phyloP scores from a whole-genome alignment of 352 stramenopile species.

The Phytopythium helicoides region DNA sequence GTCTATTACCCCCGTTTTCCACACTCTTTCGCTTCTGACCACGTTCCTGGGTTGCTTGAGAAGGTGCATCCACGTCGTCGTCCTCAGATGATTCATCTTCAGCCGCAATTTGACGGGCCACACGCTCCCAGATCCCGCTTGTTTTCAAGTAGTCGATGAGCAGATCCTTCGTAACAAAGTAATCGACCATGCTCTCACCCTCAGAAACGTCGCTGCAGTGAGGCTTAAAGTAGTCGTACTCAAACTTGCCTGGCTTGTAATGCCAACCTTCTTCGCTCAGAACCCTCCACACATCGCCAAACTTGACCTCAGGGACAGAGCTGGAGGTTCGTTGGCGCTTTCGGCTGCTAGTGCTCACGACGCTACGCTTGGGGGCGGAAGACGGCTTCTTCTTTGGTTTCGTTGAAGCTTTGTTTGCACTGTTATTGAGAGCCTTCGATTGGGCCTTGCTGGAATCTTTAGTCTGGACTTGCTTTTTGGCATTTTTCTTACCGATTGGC shows the following conservation, averaged over 20 bases:
- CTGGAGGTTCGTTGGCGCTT: slow-evolving; percentile 3
- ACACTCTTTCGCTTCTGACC: slow-evolving; percentile 22
- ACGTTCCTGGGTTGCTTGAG: slow-evolving; percentile 3
- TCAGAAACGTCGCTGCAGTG: slow-evolving; percentile 32
- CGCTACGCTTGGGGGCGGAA: not conserved
- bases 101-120: slow-evolving; percentile 7
- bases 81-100: slow-evolving; percentile 24
- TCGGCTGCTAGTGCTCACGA: not conserved
- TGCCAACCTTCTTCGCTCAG: slow-evolving; percentile 58
- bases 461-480: slow-evolving; percentile 2
- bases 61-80: slow-evolving; percentile 12
- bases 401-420: not conserved
- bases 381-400: not conserved
- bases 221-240: slow-evolving; percentile 74
- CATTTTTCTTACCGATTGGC: not conserved
- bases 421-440: not conserved
- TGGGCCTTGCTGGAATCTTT: slow-evolving; percentile 3
- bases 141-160: slow-evolving; percentile 51
- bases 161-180: slow-evolving; percentile 38
- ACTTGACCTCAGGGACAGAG: slow-evolving; percentile 40
- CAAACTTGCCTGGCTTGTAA: slow-evolving; percentile 30
- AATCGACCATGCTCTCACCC: slow-evolving; percentile 36
- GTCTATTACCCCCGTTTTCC: slow-evolving; percentile 4
- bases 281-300: slow-evolving; percentile 52
- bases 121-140: slow-evolving; percentile 43